These are phyloP conservation scores for Volvox africanus DNA, from an alignment of 139 green algal species.

Conservation along the genomic window DNA sequence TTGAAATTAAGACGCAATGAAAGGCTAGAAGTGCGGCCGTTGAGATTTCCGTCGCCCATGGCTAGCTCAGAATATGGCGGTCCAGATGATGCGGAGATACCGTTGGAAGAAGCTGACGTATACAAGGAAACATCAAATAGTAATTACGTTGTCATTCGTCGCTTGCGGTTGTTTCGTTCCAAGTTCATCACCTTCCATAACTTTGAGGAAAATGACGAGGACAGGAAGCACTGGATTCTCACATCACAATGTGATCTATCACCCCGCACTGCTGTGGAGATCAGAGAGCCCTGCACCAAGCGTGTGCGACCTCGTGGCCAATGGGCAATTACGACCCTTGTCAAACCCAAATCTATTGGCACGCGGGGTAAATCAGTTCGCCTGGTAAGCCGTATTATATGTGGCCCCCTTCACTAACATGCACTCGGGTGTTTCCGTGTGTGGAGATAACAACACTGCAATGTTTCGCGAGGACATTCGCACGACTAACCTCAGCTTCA, in stretches of 20 bases:
- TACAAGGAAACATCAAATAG: conserved; percentile 59
- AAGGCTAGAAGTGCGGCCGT: too few species aligned
- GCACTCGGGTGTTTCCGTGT: too few species aligned
- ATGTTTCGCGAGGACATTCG: too few species aligned
- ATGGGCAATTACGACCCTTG: conserved; percentile 48
- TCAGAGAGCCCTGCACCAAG: conserved; percentile 14
- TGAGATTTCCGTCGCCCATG: background rate
- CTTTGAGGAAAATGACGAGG: conserved; percentile 19
- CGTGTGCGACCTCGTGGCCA: conserved; percentile 40
- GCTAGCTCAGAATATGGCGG: conserved; percentile 9
- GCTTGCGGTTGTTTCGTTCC: conserved; percentile 47
- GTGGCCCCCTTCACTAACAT: too few species aligned
- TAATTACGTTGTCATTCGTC: conserved; percentile 51
- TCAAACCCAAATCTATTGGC: conserved; percentile 28
- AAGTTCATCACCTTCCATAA: conserved; percentile 49
- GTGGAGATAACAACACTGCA: too few species aligned
- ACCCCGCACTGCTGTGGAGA: conserved; percentile 49
- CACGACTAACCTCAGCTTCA: too few species aligned
- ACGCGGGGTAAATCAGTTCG: conserved; percentile 31
- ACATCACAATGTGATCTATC: conserved; percentile 55
- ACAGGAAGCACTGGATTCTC: conserved; percentile 64
- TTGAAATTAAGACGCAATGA: too few species aligned
- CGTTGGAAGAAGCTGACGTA: conserved; percentile 30
- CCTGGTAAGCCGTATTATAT: conserved; percentile 51
- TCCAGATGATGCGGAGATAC: conserved; percentile 3